A percentile compares a stretch with the other conserved stretches of the same genome.
These are phyloP conservation scores for Coix lacrymajobi DNA, from an alignment of 176 grass and related monocot genomes.

Conservation along the genomic window DNA sequence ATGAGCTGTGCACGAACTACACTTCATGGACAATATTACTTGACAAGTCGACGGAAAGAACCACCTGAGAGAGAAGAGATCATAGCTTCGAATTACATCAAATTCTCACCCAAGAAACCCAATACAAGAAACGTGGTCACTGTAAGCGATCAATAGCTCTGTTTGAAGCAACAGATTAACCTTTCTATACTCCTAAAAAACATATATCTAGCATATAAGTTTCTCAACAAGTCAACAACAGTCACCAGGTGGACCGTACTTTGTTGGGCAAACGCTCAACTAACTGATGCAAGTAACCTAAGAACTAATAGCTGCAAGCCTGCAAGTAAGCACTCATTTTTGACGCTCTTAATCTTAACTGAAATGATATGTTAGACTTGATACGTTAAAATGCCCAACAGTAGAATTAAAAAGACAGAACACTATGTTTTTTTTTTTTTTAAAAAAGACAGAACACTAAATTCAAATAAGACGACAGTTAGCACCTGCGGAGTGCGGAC, in stretches of 20 bases:
- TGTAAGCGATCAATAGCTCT: not conserved
- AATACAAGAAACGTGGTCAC: not conserved
- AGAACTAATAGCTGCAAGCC: not conserved
- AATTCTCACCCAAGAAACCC: not conserved
- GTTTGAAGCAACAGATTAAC: not conserved
- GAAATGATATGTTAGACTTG: not conserved
- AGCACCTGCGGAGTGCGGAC: not conserved
- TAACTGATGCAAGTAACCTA: not conserved
- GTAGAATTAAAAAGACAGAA: not conserved
- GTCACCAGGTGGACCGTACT: not conserved
- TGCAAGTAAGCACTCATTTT: not conserved
- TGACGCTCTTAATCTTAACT: not conserved
- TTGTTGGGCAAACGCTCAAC: not conserved
- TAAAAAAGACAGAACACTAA: not conserved
- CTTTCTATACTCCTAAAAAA: not conserved
- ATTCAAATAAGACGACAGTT: not conserved
- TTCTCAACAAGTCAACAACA: not conserved
- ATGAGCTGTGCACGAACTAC: not conserved
- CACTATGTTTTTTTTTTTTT: no score
- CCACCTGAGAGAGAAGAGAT: not conserved
- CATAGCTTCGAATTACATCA: not conserved
- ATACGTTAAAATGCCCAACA: not conserved
- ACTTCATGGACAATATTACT: conserved; percentile 22
- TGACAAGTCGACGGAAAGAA: not conserved
- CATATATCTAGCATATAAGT: not conserved